These are phyloP conservation scores for Termitomyces sp. DNA, from an alignment of 768 basidiomycete genomes.

Conservation along the genomic window DNA sequence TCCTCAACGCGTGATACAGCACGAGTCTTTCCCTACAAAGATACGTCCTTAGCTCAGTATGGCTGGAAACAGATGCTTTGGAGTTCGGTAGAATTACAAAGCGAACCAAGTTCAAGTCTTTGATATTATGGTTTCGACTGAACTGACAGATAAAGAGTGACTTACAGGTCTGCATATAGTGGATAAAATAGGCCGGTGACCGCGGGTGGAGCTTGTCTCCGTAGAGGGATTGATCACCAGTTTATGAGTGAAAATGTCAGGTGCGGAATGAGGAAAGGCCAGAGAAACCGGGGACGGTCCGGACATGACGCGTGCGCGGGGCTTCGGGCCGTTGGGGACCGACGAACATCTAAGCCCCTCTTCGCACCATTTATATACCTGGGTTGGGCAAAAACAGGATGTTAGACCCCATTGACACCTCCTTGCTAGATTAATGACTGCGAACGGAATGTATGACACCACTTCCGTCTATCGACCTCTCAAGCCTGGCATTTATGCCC, in stretches of 20 bases:
- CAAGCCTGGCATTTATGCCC: slow-evolving; percentile 75
- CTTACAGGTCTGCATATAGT: background rate
- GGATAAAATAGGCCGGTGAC: no score
- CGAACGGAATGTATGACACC: slow-evolving; percentile 29
- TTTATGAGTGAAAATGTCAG: no score
- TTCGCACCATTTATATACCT: slow-evolving; percentile 18
- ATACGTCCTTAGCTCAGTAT: background rate
- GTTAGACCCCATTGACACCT: slow-evolving; percentile 12
- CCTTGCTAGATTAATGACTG: slow-evolving; percentile 30
- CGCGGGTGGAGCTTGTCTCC: no score
- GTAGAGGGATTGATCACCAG: no score
- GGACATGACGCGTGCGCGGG: slow-evolving; percentile 13
- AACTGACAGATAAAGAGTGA: background rate
- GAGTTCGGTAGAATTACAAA: background rate
- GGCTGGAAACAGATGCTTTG: background rate
- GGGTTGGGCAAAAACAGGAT: slow-evolving; percentile 11
- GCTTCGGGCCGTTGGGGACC: slow-evolving; percentile 23
- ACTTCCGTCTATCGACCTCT: slow-evolving; percentile 48
- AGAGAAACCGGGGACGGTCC: slow-evolving; percentile 18
- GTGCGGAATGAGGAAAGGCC: background rate
- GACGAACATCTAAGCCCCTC: slow-evolving; percentile 11
- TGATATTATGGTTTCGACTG: background rate
- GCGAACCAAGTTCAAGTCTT: background rate
- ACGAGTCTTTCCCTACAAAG: background rate
- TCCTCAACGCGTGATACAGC: background rate